These are phyloP conservation scores for Boletus sensibilis DNA, from an alignment of 768 basidiomycete genomes.

Conservation along the genomic window DNA sequence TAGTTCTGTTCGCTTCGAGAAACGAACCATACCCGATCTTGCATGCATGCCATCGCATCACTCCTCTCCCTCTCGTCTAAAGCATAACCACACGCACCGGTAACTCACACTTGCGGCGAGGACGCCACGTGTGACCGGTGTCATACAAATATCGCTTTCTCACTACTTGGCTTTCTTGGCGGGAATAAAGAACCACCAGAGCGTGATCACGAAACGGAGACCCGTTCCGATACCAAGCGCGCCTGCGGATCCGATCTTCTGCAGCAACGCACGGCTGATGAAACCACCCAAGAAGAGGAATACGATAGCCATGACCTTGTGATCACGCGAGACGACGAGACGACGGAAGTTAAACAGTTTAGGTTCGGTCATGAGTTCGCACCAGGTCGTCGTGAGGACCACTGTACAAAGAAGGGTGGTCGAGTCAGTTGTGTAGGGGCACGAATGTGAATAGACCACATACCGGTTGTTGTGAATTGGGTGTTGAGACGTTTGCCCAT, in stretches of 20 bases:
- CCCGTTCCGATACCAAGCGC: conserved; percentile 68
- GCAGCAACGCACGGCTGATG: conserved; percentile 56
- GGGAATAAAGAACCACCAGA: conserved; percentile 68
- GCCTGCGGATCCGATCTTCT: conserved; percentile 56
- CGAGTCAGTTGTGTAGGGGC: neutral
- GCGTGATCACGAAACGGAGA: conserved; percentile 56
- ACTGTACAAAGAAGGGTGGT: conserved; percentile 40
- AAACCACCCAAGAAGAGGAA: conserved; percentile 81
- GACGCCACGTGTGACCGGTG: neutral
- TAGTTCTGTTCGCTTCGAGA: neutral
- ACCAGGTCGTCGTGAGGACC: conserved; percentile 86
- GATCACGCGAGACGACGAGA: conserved; percentile 61
- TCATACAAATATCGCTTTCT: neutral
- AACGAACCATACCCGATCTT: neutral
- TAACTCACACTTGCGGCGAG: neutral
- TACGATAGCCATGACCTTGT: conserved; percentile 63
- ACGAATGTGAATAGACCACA: conserved; percentile 21
- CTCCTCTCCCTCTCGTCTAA: neutral
- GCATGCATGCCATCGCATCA: neutral
- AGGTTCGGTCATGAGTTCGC: conserved; percentile 83
- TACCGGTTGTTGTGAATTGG: conserved; percentile 76
- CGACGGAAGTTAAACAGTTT: conserved; percentile 59
- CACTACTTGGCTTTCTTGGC: conserved; percentile 18
- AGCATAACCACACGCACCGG: neutral
- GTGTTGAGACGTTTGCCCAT: conserved; percentile 78